Evolutionary conservation across 2,329 filamentous ascomycete species (phyloP).

Genomic region (Colletotrichum sp.): DNA sequence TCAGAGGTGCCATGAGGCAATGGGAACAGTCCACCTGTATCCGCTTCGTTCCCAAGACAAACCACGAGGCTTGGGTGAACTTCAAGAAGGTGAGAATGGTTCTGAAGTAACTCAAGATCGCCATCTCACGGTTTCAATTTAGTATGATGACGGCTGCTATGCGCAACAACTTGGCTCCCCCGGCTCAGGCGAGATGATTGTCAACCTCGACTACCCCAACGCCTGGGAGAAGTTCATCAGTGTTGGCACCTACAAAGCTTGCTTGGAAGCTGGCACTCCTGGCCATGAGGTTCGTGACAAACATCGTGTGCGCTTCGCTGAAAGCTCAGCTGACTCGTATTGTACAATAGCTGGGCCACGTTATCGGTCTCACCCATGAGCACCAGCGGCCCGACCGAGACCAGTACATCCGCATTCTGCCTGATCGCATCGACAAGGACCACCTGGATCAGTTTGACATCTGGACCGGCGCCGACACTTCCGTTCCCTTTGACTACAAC

Average conservation of each 20-base stretch:
- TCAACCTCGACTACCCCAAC: background rate
- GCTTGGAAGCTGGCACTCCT: background rate
- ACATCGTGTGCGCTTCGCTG: background rate
- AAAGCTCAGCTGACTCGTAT: background rate
- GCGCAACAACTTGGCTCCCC: background rate
- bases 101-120: no score
- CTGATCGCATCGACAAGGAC: background rate
- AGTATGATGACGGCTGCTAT: background rate
- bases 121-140: background rate
- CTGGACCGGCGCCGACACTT: background rate
- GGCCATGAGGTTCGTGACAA: background rate
- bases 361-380: conserved; percentile 1
- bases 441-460: background rate
- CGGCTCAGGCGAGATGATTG: background rate
- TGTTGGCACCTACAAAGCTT: background rate
- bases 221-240: background rate
- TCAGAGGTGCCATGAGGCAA: background rate
- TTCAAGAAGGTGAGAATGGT: background rate
- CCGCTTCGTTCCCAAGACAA: background rate
- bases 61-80: background rate
- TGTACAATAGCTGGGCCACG: background rate
- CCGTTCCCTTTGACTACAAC: conserved; percentile 6
- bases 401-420: background rate
- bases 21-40: conserved; percentile 3
- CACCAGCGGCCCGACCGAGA: conserved; percentile 2